Percentiles rank a stretch among this genome's conserved stretches.
phyloP scores from a whole-genome alignment of 2,329 filamentous ascomycete genomes.

The Epichloe festucae region DNA sequence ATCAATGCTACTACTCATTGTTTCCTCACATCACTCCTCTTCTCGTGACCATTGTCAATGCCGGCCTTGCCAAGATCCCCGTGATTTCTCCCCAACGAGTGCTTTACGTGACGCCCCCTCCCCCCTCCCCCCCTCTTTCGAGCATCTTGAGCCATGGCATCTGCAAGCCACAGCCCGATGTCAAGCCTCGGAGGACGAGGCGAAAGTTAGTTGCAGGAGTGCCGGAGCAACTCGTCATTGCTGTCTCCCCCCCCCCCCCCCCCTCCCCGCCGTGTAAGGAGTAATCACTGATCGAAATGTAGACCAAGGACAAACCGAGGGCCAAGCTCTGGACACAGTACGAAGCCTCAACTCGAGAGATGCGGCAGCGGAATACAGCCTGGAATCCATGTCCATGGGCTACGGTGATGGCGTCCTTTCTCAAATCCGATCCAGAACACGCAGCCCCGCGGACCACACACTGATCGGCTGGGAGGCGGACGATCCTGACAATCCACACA shows the following conservation, averaged over 20 bases:
- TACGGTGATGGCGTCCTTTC: constrained; percentile 20
- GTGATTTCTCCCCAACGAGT: not conserved
- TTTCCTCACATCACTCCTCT: not conserved
- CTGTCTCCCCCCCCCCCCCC: no score
- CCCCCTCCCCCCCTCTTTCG: no score
- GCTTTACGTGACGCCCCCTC: not conserved
- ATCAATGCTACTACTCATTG: not conserved
- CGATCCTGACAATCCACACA: constrained; percentile 40
- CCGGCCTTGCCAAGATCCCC: not conserved
- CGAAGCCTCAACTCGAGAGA: constrained; percentile 25
- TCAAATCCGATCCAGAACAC: constrained; percentile 21
- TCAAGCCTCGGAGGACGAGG: not conserved
- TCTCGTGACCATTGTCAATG: not conserved
- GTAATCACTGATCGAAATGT: not conserved
- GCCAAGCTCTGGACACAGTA: constrained; percentile 13
- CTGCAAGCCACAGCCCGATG: not conserved
- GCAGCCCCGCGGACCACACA: constrained; percentile 19
- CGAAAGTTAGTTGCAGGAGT: not conserved
- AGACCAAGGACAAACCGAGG: constrained; percentile 15
- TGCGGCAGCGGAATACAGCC: constrained; percentile 25
- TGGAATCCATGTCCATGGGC: constrained; percentile 27
- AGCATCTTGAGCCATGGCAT: not conserved
- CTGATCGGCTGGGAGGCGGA: constrained; percentile 33
- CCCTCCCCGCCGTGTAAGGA: not conserved
- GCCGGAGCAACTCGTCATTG: no score